Percentiles rank a stretch among this genome's conserved stretches.
Conservation (phyloP, 441 rosid genomes). For the Adansonia madagascariensis region DNA sequence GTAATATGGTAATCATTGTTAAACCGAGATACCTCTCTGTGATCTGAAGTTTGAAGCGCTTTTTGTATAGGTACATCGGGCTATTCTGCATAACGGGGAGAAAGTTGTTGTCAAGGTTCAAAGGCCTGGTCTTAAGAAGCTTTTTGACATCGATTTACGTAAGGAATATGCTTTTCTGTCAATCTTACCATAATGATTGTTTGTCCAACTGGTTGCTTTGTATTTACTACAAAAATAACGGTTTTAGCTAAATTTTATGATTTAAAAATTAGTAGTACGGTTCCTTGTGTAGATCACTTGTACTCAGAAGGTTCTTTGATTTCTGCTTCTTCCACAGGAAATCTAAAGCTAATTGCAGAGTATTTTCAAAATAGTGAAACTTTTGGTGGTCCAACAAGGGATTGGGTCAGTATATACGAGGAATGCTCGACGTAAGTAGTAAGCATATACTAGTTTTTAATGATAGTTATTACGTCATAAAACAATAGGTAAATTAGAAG, state of each 20-base stretch:
- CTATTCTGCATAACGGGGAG: constrained; percentile 86
- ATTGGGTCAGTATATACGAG: constrained; percentile 91
- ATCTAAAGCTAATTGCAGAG: constrained; percentile 83
- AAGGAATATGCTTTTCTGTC: constrained; percentile 33
- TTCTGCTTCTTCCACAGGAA: constrained; percentile 49
- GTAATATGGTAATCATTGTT: constrained; percentile 6
- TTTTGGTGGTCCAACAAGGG: constrained; percentile 77
- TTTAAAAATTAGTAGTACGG: not conserved
- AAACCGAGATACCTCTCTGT: constrained; percentile 10
- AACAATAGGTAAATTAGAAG: not conserved
- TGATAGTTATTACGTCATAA: not conserved
- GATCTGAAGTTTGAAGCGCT: constrained; percentile 37
- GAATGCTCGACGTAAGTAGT: constrained; percentile 84
- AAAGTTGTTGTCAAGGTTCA: constrained; percentile 90
- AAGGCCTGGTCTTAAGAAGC: constrained; percentile 93
- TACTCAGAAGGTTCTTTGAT: constrained; percentile 15
- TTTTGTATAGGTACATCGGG: constrained; percentile 77
- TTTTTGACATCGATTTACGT: constrained; percentile 90
- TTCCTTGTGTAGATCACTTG: not conserved
- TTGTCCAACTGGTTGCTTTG: constrained; percentile 18
- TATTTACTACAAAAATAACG: not conserved
- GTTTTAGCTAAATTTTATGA: not conserved
- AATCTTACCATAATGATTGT: not conserved
- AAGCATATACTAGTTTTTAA: constrained; percentile 9
- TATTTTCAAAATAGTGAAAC: constrained; percentile 89